Percentiles rank a stretch among this genome's conserved stretches.
Conservation (phyloP, 2,329 filamentous ascomycete genomes). For the Talaromyces funiculosus region DNA sequence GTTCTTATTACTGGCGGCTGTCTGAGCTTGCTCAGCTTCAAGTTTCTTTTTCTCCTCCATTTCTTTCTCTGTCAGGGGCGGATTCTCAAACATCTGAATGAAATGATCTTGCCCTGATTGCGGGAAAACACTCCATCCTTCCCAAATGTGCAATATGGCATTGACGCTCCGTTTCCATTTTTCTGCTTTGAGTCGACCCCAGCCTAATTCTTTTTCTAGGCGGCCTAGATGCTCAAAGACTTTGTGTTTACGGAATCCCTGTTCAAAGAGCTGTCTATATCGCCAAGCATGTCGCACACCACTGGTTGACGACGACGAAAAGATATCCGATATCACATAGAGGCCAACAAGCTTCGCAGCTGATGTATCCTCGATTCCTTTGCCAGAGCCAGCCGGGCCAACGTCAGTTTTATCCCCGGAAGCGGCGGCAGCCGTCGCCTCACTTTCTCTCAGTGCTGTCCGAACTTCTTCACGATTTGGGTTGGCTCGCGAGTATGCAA, state of each 20-base stretch:
- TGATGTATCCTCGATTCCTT: slow-evolving; percentile 58
- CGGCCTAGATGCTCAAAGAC: slow-evolving; percentile 71
- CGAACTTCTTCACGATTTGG: slow-evolving; percentile 37
- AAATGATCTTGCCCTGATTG: slow-evolving; percentile 68
- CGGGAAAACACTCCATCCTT: slow-evolving; percentile 62
- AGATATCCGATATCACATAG: slow-evolving; percentile 73
- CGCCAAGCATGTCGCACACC: slow-evolving; percentile 81
- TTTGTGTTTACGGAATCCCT: slow-evolving; percentile 59
- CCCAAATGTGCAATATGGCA: slow-evolving; percentile 64
- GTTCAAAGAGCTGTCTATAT: slow-evolving; percentile 74
- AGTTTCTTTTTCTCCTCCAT: slow-evolving; percentile 40
- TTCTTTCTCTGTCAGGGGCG: slow-evolving; percentile 51
- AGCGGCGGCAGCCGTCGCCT: slow-evolving; percentile 25
- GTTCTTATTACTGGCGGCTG: slow-evolving; percentile 31
- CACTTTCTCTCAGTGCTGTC: slow-evolving; percentile 24
- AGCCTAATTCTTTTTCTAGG: slow-evolving; percentile 64
- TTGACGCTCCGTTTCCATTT: slow-evolving; percentile 77
- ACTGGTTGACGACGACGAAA: slow-evolving; percentile 69
- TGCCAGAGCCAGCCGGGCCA: slow-evolving; percentile 28
- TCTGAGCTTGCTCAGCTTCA: slow-evolving; percentile 34
- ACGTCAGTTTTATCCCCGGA: slow-evolving; percentile 32
- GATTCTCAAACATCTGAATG: slow-evolving; percentile 63
- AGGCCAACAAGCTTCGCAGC: slow-evolving; percentile 71
- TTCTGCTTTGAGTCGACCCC: slow-evolving; percentile 76
- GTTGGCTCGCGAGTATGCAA: slow-evolving; percentile 67